A percentile compares a stretch with the other conserved stretches of the same genome.
Conservation (phyloP, 345 rosid species). For the Eucalyptus coolabah region DNA sequence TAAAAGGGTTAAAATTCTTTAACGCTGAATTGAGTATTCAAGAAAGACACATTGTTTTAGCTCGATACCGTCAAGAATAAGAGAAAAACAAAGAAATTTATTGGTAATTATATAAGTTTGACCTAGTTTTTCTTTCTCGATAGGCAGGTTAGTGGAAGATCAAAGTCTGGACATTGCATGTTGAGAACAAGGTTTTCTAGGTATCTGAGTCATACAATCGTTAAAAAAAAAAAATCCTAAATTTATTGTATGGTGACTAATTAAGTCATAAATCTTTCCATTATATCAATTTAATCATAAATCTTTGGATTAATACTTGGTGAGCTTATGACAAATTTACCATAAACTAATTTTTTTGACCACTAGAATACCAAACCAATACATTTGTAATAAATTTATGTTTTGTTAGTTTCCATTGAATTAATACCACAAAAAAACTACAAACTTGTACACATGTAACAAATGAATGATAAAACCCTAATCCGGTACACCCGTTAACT, state of each 20-base stretch:
- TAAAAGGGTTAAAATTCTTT: not conserved
- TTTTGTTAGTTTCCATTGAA: no score
- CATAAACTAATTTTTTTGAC: no score
- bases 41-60: not conserved
- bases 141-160: not conserved
- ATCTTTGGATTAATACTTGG: no score
- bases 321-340: no score
- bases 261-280: rapidly evolving
- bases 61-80: not conserved
- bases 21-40: not conserved
- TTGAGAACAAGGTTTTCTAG: not conserved
- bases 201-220: not conserved
- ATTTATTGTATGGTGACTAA: rapidly evolving
- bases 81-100: not conserved
- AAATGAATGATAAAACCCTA: no score
- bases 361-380: no score
- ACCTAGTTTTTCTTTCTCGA: not conserved
- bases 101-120: not conserved
- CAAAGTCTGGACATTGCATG: not conserved
- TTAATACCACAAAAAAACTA: no score
- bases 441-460: no score
- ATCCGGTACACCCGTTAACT: rapidly evolving
- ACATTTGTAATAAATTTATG: no score
- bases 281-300: no score
- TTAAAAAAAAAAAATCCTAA: not conserved